phyloP scores from a whole-genome alignment of 768 basidiomycete species.

The Pleurotus ostreatus region DNA sequence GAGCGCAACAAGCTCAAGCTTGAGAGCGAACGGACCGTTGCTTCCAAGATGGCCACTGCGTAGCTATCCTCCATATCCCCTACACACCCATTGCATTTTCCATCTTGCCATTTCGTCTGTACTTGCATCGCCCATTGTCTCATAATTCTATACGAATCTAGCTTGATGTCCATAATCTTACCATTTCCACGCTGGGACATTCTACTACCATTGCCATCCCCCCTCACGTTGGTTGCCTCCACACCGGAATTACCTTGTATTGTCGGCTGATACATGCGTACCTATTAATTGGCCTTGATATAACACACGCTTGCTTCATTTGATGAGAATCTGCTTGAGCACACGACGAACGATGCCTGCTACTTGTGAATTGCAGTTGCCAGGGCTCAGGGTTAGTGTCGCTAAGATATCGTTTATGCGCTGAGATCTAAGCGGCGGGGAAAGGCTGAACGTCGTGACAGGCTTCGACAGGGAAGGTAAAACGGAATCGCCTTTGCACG shows the following conservation, averaged over 20 bases:
- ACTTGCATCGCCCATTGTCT: neutral
- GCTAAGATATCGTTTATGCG: too few species aligned
- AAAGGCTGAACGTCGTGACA: neutral
- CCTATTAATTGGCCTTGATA: neutral
- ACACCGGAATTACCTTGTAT: neutral
- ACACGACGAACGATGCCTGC: too few species aligned
- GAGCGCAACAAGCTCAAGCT: constrained; percentile 84
- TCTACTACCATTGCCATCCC: neutral
- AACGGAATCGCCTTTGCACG: neutral
- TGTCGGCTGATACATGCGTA: neutral
- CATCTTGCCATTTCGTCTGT: constrained; percentile 10
- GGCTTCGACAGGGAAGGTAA: neutral
- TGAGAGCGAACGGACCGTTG: constrained; percentile 84
- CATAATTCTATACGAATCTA: neutral
- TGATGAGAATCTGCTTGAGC: too few species aligned
- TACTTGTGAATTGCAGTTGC: too few species aligned
- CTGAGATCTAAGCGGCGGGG: neutral
- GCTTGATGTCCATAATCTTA: neutral
- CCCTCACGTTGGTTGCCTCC: neutral
- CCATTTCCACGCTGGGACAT: neutral
- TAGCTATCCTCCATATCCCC: constrained; percentile 24
- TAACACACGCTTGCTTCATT: too few species aligned
- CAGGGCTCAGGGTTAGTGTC: too few species aligned
- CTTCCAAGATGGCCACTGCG: constrained; percentile 81
- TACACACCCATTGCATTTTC: constrained; percentile 13